A percentile compares a stretch with the other conserved stretches of the same genome.
Evolutionary conservation across 306 rosid genomes (phyloP).

Genomic region (Acmispon strigosus): DNA sequence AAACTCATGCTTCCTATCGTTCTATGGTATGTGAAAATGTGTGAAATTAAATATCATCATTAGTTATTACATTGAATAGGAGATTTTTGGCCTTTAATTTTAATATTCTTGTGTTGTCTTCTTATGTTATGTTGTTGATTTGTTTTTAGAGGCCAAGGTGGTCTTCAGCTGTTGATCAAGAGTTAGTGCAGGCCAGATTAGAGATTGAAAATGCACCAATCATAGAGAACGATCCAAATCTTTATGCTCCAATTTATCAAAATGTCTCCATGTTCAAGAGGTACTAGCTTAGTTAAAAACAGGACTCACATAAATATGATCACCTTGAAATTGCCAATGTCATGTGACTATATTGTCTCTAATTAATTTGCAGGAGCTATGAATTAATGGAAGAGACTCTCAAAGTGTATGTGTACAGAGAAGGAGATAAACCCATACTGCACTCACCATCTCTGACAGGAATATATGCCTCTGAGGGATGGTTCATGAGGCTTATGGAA

Average conservation of each 20-base stretch:
- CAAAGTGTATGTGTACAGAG: slow-evolving; percentile 59
- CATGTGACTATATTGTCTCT: neutral
- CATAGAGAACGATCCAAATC: slow-evolving; percentile 42
- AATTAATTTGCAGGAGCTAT: slow-evolving; percentile 55
- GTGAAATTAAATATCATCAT: neutral
- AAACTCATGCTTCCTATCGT: slow-evolving; percentile 35
- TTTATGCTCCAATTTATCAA: slow-evolving; percentile 54
- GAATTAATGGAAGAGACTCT: slow-evolving; percentile 75
- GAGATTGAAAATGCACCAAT: slow-evolving; percentile 62
- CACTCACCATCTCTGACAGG: slow-evolving; percentile 59
- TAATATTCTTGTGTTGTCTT: neutral
- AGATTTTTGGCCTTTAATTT: neutral
- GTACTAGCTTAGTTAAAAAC: slow-evolving; percentile 6
- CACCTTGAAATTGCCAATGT: too few species aligned
- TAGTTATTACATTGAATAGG: neutral
- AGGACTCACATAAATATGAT: too few species aligned
- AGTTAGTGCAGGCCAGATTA: slow-evolving; percentile 40
- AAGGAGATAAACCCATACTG: slow-evolving; percentile 62
- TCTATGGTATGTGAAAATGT: slow-evolving; percentile 37
- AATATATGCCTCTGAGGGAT: slow-evolving; percentile 88
- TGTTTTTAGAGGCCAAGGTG: slow-evolving; percentile 50
- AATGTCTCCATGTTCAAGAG: slow-evolving; percentile 68
- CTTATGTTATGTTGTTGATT: neutral
- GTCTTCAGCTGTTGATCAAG: slow-evolving; percentile 51
- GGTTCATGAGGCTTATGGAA: slow-evolving; percentile 79